phyloP scores from a whole-genome alignment of 371 early-diverging fungal genomes.

The Cokeromyces recurvatus region DNA sequence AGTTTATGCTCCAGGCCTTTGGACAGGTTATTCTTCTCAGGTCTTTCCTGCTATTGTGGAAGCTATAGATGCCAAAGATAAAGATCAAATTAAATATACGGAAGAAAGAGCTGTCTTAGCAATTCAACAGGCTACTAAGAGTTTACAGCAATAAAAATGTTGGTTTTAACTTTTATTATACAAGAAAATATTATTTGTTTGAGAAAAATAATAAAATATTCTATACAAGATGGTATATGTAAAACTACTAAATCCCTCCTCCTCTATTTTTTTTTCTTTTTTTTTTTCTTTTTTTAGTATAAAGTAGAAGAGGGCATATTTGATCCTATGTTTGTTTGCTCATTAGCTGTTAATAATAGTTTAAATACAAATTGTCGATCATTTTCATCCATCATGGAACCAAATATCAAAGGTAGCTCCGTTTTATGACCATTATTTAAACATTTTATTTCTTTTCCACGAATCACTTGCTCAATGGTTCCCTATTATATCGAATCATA shows the following conservation, averaged over 20 bases:
- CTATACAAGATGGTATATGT: too few species aligned
- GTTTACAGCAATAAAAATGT: not conserved
- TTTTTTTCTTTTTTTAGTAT: too few species aligned
- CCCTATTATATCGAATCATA: conserved; percentile 34
- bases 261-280: too few species aligned
- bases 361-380: too few species aligned
- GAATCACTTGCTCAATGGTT: conserved; percentile 61
- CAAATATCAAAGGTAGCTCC: conserved; percentile 33
- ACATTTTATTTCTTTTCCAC: conserved; percentile 51
- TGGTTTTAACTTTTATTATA: not conserved
- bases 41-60: conserved; percentile 52
- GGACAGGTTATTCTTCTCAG: conserved; percentile 50
- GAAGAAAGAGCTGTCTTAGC: conserved; percentile 19
- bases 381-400: conserved; percentile 39
- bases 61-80: conserved; percentile 33
- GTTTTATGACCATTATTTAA: conserved; percentile 47
- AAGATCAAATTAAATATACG: conserved; percentile 15
- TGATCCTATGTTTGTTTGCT: too few species aligned
- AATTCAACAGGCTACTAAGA: conserved; percentile 9
- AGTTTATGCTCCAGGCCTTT: conserved; percentile 53
- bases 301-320: too few species aligned
- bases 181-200: too few species aligned
- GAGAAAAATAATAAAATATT: conserved; percentile 1
- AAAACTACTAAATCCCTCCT: too few species aligned
- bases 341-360: too few species aligned